phyloP scores from a whole-genome alignment of 2,329 filamentous ascomycete genomes.

The Trichoderma harzianum region DNA sequence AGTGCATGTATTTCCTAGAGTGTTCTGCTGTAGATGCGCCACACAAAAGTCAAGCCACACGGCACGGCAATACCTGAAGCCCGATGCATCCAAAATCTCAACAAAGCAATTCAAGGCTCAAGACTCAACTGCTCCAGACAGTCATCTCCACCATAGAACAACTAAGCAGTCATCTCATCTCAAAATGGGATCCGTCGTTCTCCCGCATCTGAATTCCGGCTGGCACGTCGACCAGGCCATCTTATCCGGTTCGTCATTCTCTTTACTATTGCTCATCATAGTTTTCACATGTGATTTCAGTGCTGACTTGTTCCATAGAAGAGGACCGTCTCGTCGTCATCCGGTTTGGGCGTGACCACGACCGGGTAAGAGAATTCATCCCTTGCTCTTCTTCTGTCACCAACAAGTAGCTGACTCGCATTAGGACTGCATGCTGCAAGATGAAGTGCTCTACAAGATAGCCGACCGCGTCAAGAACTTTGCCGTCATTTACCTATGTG shows the following conservation, averaged over 20 bases:
- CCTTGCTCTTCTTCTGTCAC: not conserved
- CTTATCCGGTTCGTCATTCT: constrained; percentile 29
- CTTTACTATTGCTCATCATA: not conserved
- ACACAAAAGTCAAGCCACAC: constrained; percentile 6
- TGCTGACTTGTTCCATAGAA: constrained; percentile 49
- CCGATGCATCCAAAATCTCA: constrained; percentile 6
- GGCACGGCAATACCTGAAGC: constrained; percentile 12
- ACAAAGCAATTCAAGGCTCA: not conserved
- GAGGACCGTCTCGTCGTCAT: constrained; percentile 92
- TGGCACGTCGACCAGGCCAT: constrained; percentile 99
- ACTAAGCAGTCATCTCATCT: constrained; percentile 1
- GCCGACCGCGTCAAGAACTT: constrained; percentile 93
- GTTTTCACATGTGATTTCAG: not conserved
- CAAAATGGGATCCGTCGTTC: constrained; percentile 74
- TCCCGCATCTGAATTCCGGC: constrained; percentile 85
- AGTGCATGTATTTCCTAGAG: not conserved
- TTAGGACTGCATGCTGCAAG: constrained; percentile 66
- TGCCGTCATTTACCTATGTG: constrained; percentile 88
- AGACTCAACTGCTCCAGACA: not conserved
- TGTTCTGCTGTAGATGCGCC: not conserved
- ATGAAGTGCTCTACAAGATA: constrained; percentile 92
- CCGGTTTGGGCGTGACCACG: constrained; percentile 84
- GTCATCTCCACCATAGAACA: not conserved
- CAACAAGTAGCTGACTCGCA: constrained; percentile 58
- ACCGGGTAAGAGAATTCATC: constrained; percentile 45